Evolutionary conservation across 2,329 filamentous ascomycete species (phyloP), one percentile per base, ranked within the genome.

Genomic region (Claviceps paspali): DNA sequence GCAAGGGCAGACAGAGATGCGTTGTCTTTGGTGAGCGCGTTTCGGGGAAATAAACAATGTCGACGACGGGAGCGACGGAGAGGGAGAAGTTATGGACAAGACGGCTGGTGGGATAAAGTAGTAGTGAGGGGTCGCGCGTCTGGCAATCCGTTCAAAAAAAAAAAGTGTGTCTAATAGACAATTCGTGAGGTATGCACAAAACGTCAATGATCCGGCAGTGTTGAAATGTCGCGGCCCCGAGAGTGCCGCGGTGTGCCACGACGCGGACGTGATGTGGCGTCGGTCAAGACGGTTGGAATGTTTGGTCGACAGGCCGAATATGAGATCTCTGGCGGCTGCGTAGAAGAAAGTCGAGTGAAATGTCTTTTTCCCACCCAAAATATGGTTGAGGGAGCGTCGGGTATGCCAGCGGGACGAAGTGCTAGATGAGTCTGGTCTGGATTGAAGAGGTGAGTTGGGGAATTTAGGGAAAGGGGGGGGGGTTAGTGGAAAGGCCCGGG

Each of bases 211-310:
- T 33, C 21, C 33, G 29, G 30, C 24, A 31, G 19, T 24, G 27
- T 23, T 11, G 12, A 31, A 38, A 17, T 38, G 29, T 26, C 24
- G 34, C 30, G 34, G 26, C 27, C 28, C 18, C 34, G 27, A 30
- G 17, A n/a, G 24, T 33, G 36, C 36, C 33, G 36, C 36, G 12
- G 36, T 26, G 36, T 38, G 17, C 35, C 24, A 29, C 23, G 23
- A 33, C 12, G 36, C 19, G 5, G 36, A 18, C n/a, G 23, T 18
- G 22, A 29, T 23, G 35, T 19, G 28, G 35, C 29, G 34, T 33
- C 29, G 18, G 29, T 38, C 36, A 28, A 10, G 36, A 18, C 22
- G 22, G 22, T 11, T 22, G 36, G 36, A 38, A 38, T 33, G 30
- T 31, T 4, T 33, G 29, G n/a, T n/a, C n/a, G n/a, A n/a, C n/a